Evolutionary conservation across 2,329 filamentous ascomycete genomes (phyloP), one percentile per base, ranked within the genome.

Genomic region (Botryotinia convoluta): DNA sequence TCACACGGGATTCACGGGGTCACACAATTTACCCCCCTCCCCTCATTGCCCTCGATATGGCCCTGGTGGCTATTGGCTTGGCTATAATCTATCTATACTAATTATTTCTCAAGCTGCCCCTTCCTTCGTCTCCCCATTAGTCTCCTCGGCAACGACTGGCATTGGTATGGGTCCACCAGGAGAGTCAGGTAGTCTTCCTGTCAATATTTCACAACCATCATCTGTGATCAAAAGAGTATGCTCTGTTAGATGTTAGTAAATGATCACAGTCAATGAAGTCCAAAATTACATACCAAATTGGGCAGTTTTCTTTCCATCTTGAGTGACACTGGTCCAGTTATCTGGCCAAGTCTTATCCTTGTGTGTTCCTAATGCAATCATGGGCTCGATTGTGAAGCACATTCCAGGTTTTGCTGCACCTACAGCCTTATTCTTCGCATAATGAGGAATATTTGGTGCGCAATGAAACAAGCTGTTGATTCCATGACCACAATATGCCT

Each of bases 371-470:
- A 98, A 83, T 59, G 94, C 94, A 81, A 99, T 95, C 96, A 99
- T 99, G 26, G 96, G 96, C 84, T 99, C 96, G 75, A 99, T 99
- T 0, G 96, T 99, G 80, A 99, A 99, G 76, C 94, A 97, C 94
- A 98, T 98, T 71, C 96, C 96, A 0, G 93, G 91, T 85, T 98
- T 98, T 74, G 95, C 96, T 78, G 93, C 90, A 67, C 96, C 96
- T 1, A 98, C 92, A 0, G 95, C 94, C 88, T 98, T 99, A 85
- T 98, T 99, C 87, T 97, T 98, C 73, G 92, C 95, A 81, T 99
- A 99, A 83, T 99, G 96, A 8, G 96, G 96, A 70, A 99, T 91
- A 81, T 97, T 98, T 1, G 96, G 96, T 42, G 95, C 90, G 82
- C 91, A 93, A 84, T 99, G 96, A 87, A 99, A 99, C 61, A 97